Evolutionary conservation across 1,284 basidiomycete genomes (phyloP).

Genomic region (Ganoderma sinense): DNA sequence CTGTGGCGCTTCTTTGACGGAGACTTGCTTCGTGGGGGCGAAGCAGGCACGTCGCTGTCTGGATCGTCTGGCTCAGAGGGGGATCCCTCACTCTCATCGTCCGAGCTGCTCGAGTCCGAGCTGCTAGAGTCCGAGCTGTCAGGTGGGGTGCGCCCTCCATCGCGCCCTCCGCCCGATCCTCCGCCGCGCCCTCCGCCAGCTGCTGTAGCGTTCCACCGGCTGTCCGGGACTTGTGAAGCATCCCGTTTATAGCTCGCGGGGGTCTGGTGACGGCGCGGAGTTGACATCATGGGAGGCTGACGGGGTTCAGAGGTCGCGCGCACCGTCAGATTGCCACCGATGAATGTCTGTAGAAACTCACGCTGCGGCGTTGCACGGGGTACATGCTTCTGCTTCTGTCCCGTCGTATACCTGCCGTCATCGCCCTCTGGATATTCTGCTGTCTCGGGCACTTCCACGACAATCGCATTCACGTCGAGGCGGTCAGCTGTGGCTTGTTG

Average conservation of each 20-base stretch:
- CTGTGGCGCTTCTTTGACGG: not conserved
- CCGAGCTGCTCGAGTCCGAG: not conserved
- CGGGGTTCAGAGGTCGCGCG: not conserved
- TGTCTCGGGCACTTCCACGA: not conserved
- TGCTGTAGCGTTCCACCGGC: not conserved
- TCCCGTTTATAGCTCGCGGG: not conserved
- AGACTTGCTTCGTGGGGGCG: not conserved
- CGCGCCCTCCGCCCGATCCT: not conserved
- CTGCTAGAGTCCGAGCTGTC: not conserved
- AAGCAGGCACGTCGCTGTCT: too few relatives aligned
- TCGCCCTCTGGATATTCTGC: not conserved
- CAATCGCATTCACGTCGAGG: not conserved
- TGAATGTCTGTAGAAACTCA: not conserved
- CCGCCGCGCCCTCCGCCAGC: not conserved
- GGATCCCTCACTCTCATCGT: not conserved
- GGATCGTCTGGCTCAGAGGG: too few relatives aligned
- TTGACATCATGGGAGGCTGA: not conserved
- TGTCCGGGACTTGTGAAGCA: not conserved
- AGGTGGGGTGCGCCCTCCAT: not conserved
- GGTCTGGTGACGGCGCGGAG: not conserved
- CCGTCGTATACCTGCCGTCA: not conserved
- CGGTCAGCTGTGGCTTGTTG: too few relatives aligned
- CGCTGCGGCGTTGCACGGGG: not conserved
- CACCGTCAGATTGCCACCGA: not conserved
- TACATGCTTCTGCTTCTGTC: not conserved